Evolutionary conservation across 2,329 filamentous ascomycete genomes (phyloP).

Genomic region (Penicillium palitans): DNA sequence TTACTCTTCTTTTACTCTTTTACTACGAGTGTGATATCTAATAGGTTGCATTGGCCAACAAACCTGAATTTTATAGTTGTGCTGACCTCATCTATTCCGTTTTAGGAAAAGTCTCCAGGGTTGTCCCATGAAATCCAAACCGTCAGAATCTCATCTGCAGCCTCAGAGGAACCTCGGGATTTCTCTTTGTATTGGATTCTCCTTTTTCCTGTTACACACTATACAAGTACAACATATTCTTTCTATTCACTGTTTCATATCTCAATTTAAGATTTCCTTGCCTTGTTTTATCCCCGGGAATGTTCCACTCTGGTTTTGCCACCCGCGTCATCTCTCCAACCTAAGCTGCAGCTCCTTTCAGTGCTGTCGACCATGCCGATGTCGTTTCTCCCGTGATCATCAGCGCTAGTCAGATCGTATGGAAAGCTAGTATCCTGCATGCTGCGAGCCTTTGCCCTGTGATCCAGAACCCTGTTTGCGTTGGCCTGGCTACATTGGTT

Average conservation of each 20-base stretch:
- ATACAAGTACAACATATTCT: background rate
- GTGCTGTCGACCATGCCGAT: slow-evolving; percentile 17
- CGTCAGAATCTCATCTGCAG: background rate
- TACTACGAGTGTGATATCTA: background rate
- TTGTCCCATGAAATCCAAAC: background rate
- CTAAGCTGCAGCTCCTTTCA: slow-evolving; percentile 15
- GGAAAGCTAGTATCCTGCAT: slow-evolving; percentile 6
- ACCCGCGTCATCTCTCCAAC: slow-evolving; percentile 23
- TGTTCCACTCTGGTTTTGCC: slow-evolving; percentile 23
- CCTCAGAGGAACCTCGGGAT: background rate
- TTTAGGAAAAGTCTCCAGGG: background rate
- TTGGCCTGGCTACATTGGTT: slow-evolving; percentile 6
- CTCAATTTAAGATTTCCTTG: background rate
- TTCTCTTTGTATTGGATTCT: background rate
- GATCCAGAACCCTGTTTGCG: background rate
- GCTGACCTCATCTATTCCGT: slow-evolving; percentile 8
- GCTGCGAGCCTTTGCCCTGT: background rate
- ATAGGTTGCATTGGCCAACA: background rate
- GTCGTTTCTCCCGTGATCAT: slow-evolving; percentile 8
- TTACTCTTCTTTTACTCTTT: background rate
- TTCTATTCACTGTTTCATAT: background rate
- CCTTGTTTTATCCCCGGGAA: slow-evolving; percentile 1
- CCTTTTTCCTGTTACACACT: background rate
- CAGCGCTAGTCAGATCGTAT: slow-evolving; percentile 10
- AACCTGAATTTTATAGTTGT: background rate